Evolutionary conservation across 148 eudicot species (phyloP), one percentile per base, ranked within the genome.

Genomic region (Vaccinium macrocarpon): DNA sequence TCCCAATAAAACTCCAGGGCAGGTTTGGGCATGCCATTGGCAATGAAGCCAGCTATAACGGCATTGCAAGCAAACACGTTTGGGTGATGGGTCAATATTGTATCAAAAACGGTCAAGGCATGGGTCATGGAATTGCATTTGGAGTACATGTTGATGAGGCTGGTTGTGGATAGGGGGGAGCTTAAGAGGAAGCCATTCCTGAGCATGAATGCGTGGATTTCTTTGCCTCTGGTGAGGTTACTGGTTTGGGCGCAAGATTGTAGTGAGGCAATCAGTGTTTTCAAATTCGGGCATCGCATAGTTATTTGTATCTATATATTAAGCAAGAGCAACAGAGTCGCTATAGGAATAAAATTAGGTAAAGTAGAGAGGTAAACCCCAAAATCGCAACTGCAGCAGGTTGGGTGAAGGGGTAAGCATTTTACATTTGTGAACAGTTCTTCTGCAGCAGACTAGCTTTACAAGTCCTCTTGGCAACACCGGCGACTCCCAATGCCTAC

Each of bases 71-170:
- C 82, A 83, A 84, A 93, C 46, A 91, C 89, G 64, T 93, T 93
- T 50, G 71, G 88, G 38, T 56, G 27, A 74, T 52, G 48, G 53
- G 75, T 25, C 4, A 89, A 88, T 5, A 90, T 87, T 8, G 86
- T 50, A 59, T 83, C 5, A n/a, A 94, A 94, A 27, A 94, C 90
- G 0, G 84, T 85, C 8, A 85, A 56, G 14, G 94, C 97, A 49
- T 91, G 80, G 38, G 86, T 6, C 46, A 90, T 88, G 82, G 64
- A 78, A 77, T 88, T 86, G 74, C 97, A 92, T 70, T 94, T 92
- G 57, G 95, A 94, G 83, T 94, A 94, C 95, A 94, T 91, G 86
- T 91, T 92, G 78, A 92, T 91, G 27, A 94, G 90, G 88, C 97
- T 92, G 11, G 97, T 94, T 76, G 89, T 84, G 35, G 95, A 87